Conservation (phyloP, 148 eudicot species). For the Camellia lanceoleosa region DNA sequence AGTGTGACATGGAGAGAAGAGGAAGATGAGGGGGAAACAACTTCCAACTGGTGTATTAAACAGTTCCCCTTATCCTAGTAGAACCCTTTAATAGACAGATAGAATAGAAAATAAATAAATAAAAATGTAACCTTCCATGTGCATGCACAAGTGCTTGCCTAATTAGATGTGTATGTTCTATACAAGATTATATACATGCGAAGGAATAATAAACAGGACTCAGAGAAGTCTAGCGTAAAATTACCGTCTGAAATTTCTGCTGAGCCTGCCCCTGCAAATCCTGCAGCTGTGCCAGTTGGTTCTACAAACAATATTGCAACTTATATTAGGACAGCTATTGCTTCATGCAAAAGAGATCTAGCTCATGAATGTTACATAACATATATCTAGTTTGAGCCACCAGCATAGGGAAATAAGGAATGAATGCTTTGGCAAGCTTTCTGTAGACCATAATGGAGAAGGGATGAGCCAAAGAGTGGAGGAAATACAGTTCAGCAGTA, state of each 20-base stretch:
- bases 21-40: not conserved
- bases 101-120: not conserved
- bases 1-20: not conserved
- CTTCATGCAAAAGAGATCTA: not conserved
- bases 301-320: slow-evolving; percentile 32
- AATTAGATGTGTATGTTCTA: not conserved
- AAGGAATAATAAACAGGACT: slow-evolving; percentile 3
- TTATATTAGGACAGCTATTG: not conserved
- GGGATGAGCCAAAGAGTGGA: too few relatives aligned
- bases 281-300: slow-evolving; percentile 62
- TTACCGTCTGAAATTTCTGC: slow-evolving; percentile 65
- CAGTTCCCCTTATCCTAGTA: not conserved
- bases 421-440: not conserved
- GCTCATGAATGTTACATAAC: not conserved
- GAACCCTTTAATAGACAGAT: not conserved
- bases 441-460: not conserved
- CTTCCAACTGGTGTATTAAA: not conserved
- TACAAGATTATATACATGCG: not conserved
- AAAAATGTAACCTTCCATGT: not conserved
- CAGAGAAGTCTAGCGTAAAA: slow-evolving; percentile 6
- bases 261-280: slow-evolving; percentile 66
- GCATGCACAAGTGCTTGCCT: not conserved
- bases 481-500: not conserved
- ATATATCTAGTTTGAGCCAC: slow-evolving; percentile 4
- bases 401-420: not conserved